A percentile compares a stretch with the other conserved stretches of the same genome.
Evolutionary conservation across 371 early-diverging fungal genomes (phyloP).

Genomic region (Actinomortierella wolfii): DNA sequence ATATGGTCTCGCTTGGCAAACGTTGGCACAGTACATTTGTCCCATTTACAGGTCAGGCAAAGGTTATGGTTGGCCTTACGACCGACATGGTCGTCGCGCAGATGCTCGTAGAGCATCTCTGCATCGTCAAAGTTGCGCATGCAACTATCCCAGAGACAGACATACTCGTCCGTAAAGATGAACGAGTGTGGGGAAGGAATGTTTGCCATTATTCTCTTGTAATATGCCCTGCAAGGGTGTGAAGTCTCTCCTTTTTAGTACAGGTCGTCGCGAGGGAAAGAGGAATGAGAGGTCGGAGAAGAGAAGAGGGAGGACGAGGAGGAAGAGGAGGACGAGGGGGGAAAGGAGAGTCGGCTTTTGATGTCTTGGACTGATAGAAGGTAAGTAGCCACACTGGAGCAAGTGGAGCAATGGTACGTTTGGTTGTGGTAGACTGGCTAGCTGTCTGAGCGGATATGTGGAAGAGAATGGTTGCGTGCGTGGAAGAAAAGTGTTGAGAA

Average conservation of each 20-base stretch:
- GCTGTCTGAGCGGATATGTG: background rate
- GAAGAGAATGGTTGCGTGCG: background rate
- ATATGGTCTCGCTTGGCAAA: conserved; percentile 90
- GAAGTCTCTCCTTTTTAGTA: too few species aligned
- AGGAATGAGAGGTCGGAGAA: background rate
- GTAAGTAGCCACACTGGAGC: background rate
- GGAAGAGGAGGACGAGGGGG: background rate
- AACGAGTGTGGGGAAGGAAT: conserved; percentile 28
- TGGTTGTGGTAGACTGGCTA: background rate
- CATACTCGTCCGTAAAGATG: conserved; percentile 42
- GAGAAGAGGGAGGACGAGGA: background rate
- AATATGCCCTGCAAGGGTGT: too few species aligned
- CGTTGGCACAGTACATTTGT: conserved; percentile 73
- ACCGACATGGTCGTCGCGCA: conserved; percentile 90
- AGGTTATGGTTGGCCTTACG: conserved; percentile 87
- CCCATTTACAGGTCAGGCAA: conserved; percentile 89
- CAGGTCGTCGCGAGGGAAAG: background rate
- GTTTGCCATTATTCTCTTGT: conserved; percentile 9
- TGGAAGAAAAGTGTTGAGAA: background rate
- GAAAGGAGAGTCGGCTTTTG: background rate
- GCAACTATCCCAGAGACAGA: conserved; percentile 61
- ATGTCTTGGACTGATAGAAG: background rate
- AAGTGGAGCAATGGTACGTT: background rate
- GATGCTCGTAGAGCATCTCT: conserved; percentile 82
- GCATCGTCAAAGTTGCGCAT: conserved; percentile 67